A percentile compares a stretch with the other conserved stretches of the same genome.
Conservation (phyloP, 2,329 filamentous ascomycete species). For the Epichloe gansuensis region DNA sequence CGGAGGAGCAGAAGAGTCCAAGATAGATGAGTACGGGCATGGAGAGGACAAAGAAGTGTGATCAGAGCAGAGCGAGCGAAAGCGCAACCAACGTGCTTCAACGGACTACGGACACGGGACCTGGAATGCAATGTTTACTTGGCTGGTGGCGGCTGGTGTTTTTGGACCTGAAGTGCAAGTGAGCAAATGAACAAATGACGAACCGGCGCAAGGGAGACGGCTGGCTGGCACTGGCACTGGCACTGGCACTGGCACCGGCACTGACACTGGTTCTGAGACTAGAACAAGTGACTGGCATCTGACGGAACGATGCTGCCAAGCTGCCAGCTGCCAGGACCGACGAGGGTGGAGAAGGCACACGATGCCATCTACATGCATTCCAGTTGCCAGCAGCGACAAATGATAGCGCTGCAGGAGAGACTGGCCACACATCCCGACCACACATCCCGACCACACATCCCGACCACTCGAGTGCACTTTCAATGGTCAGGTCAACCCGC, state of each 20-base stretch:
- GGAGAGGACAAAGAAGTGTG: slow-evolving; percentile 1
- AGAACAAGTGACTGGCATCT: slow-evolving; percentile 8
- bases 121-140: slow-evolving; percentile 13
- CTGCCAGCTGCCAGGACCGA: slow-evolving; percentile 5
- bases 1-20: background rate
- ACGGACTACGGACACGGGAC: background rate
- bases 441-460: background rate
- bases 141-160: slow-evolving; percentile 8
- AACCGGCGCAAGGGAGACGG: slow-evolving; percentile 6
- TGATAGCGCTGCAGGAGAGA: slow-evolving; percentile 4
- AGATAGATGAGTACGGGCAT: background rate
- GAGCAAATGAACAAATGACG: slow-evolving; percentile 1
- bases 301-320: slow-evolving; percentile 1
- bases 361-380: slow-evolving; percentile 5
- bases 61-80: slow-evolving; percentile 6
- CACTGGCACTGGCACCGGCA: background rate
- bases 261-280: slow-evolving; percentile 9
- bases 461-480: background rate
- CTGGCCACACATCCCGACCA: background rate
- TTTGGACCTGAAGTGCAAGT: slow-evolving; percentile 4
- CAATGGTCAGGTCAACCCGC: background rate
- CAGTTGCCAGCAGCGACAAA: slow-evolving; percentile 6
- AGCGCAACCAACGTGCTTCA: background rate
- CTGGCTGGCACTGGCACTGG: slow-evolving; percentile 8
- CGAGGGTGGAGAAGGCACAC: background rate